Conservation (phyloP, 768 basidiomycete genomes). For the Lepiota brunneoincarnata region DNA sequence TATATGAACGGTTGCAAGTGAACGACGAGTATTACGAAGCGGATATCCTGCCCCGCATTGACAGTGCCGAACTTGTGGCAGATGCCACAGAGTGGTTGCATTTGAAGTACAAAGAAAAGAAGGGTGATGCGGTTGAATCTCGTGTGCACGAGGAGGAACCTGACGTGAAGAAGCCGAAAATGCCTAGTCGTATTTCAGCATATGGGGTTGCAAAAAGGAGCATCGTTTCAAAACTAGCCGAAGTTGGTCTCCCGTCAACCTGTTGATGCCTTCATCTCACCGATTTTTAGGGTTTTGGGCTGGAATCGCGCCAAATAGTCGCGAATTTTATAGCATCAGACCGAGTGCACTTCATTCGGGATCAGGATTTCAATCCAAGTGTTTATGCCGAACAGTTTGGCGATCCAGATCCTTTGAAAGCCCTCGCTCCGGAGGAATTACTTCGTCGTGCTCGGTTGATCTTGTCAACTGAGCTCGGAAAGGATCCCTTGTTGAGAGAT, state of each 20-base stretch:
- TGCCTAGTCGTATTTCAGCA: conserved; percentile 78
- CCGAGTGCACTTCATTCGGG: conserved; percentile 69
- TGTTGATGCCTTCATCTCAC: conserved; percentile 6
- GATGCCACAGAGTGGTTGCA: conserved; percentile 91
- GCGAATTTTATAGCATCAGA: conserved; percentile 68
- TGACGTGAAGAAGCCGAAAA: conserved; percentile 62
- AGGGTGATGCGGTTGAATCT: conserved; percentile 58
- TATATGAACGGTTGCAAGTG: conserved; percentile 67
- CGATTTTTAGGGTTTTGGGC: conserved; percentile 70
- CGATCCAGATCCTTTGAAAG: conserved; percentile 61
- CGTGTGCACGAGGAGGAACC: conserved; percentile 56
- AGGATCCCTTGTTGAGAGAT: conserved; percentile 84
- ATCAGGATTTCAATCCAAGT: conserved; percentile 76
- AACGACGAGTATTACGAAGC: conserved; percentile 76
- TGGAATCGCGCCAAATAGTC: conserved; percentile 80
- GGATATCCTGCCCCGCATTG: conserved; percentile 62
- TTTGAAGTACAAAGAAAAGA: conserved; percentile 78
- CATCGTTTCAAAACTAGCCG: conserved; percentile 71
- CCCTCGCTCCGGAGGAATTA: conserved; percentile 61
- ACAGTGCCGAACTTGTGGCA: conserved; percentile 84
- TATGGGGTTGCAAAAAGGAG: conserved; percentile 86
- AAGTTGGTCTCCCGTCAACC: conserved; percentile 45
- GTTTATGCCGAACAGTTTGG: conserved; percentile 86
- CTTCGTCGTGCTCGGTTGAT: conserved; percentile 78
- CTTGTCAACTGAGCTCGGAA: conserved; percentile 85